phyloP scores from a whole-genome alignment of 2,329 filamentous ascomycete genomes.

The Penicillium fuscoglaucum region DNA sequence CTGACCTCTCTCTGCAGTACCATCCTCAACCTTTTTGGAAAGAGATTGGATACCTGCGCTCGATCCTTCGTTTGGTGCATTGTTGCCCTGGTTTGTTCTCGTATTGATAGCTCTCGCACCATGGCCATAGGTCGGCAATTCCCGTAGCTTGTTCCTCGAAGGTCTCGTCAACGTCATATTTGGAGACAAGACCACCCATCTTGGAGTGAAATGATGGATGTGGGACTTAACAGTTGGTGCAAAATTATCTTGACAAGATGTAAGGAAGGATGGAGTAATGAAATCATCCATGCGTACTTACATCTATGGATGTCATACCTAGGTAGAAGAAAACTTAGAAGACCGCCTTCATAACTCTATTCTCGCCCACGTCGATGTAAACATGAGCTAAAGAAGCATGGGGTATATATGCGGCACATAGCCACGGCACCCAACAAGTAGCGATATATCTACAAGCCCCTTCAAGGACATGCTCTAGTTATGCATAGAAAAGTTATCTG shows the following conservation, averaged over 20 bases:
- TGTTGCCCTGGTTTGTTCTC: too few relatives aligned
- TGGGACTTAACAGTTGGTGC: not conserved
- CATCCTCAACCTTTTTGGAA: not conserved
- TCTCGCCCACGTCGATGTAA: not conserved
- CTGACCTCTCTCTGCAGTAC: not conserved
- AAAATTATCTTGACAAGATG: not conserved
- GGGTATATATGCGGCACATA: too few relatives aligned
- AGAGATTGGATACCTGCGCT: too few relatives aligned
- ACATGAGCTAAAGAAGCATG: not conserved
- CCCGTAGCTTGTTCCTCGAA: fast-evolving
- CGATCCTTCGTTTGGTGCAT: not conserved
- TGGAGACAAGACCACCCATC: not conserved
- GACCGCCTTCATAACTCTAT: not conserved
- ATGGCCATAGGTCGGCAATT: not conserved
- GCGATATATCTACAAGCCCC: too few relatives aligned
- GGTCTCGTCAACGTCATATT: not conserved
- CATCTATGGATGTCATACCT: not conserved
- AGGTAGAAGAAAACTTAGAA: not conserved
- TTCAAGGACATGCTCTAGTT: not conserved
- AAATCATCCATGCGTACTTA: not conserved
- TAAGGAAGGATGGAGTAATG: not conserved
- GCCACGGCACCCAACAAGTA: too few relatives aligned
- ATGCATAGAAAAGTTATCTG: not conserved
- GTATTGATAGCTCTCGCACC: not conserved
- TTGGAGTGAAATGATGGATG: not conserved